phyloP scores from a whole-genome alignment of 805 yeast genomes.

The Barnettozyma pratensis region DNA sequence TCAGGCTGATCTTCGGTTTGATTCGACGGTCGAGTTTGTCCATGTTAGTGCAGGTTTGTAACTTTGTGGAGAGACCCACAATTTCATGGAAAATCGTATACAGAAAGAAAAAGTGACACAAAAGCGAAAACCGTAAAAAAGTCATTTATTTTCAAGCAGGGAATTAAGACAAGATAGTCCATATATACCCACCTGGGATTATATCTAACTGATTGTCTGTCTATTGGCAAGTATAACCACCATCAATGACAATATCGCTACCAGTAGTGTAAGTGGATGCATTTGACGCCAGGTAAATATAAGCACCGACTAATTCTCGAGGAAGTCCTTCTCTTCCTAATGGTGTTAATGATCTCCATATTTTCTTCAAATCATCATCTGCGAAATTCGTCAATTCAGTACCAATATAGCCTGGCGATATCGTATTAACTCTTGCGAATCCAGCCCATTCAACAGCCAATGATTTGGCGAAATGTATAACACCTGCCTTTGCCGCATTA shows the following conservation, averaged over 20 bases:
- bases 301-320: conserved; percentile 74
- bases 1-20: too few species aligned
- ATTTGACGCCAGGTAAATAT: conserved; percentile 71
- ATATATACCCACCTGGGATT: too few species aligned
- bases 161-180: too few species aligned
- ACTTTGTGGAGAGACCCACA: background rate
- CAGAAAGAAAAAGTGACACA: background rate
- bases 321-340: conserved; percentile 74
- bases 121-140: background rate
- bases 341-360: conserved; percentile 53
- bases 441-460: conserved; percentile 85
- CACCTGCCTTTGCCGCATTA: conserved; percentile 85
- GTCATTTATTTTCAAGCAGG: background rate
- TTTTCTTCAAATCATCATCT: conserved; percentile 37
- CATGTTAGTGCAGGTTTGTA: background rate
- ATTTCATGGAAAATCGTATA: background rate
- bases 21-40: too few species aligned
- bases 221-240: conserved; percentile 49
- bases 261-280: conserved; percentile 81
- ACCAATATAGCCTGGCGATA: conserved; percentile 80
- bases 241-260: conserved; percentile 71
- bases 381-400: conserved; percentile 59
- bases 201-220: too few species aligned
- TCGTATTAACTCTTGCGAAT: conserved; percentile 79
- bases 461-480: conserved; percentile 68